Evolutionary conservation across 1,139 yeast genomes (phyloP).

Genomic region (Scheffersomyces lignicola): DNA sequence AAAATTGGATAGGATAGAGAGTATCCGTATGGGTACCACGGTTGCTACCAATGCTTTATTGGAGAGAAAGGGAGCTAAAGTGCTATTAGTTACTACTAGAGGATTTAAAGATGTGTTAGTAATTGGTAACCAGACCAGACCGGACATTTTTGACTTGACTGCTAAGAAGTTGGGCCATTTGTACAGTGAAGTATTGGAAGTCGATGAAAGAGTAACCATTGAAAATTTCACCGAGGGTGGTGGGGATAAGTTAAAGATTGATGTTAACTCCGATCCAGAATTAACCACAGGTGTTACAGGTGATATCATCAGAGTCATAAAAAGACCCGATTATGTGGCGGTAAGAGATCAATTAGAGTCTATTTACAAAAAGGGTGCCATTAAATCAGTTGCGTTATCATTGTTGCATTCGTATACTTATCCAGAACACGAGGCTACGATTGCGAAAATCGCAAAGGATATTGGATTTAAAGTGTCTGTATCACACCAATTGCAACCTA

Average conservation of each 20-base stretch:
- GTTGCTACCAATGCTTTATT: constrained; percentile 43
- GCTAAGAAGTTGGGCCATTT: constrained; percentile 38
- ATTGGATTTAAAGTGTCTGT: constrained; percentile 43
- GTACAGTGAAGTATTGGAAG: constrained; percentile 34
- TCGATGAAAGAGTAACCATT: constrained; percentile 45
- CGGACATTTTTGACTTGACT: constrained; percentile 38
- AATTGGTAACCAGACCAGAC: constrained; percentile 44
- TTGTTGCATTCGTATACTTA: constrained; percentile 42
- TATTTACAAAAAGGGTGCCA: constrained; percentile 25
- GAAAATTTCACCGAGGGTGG: constrained; percentile 44
- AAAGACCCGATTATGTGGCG: constrained; percentile 29
- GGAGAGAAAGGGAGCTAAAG: constrained; percentile 54
- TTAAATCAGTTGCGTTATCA: constrained; percentile 38
- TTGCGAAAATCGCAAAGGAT: constrained; percentile 36
- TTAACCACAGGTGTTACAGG: constrained; percentile 36
- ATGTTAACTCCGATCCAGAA: constrained; percentile 21
- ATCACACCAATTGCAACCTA: constrained; percentile 43
- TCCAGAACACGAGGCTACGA: constrained; percentile 37
- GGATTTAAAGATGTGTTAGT: constrained; percentile 50
- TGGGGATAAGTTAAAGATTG: constrained; percentile 26
- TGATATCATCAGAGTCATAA: constrained; percentile 32
- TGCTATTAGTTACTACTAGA: constrained; percentile 50
- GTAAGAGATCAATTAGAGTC: constrained; percentile 23
- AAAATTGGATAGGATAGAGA: constrained; percentile 27
- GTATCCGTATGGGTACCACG: constrained; percentile 41